A percentile compares a stretch with the other conserved stretches of the same genome.
These are phyloP conservation scores for Fomitopsis pinicola DNA, from an alignment of 1,284 basidiomycete species.

Conservation along the genomic window DNA sequence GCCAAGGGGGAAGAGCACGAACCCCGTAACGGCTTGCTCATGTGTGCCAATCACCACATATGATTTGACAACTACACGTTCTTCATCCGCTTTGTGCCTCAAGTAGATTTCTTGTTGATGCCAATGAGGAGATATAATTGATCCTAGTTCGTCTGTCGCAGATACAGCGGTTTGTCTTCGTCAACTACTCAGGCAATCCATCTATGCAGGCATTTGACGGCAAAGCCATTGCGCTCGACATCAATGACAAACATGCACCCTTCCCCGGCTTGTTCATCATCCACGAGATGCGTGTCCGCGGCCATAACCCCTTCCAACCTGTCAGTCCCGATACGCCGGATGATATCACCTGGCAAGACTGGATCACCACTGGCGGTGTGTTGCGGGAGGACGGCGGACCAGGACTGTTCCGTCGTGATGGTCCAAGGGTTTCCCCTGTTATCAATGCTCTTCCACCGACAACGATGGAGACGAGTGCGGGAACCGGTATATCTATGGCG, in stretches of 20 bases:
- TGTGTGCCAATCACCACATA: too few species aligned
- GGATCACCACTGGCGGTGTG: not conserved
- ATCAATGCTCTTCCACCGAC: not conserved
- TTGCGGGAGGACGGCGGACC: not conserved
- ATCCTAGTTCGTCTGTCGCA: too few species aligned
- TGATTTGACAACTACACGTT: too few species aligned
- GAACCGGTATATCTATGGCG: not conserved
- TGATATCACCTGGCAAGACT: not conserved
- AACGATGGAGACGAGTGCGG: not conserved
- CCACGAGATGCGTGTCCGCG: constrained; percentile 28
- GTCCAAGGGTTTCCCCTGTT: not conserved
- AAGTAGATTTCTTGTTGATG: too few species aligned
- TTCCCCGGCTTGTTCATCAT: constrained; percentile 27
- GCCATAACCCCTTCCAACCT: constrained; percentile 20
- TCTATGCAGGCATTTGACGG: too few species aligned
- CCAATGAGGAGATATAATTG: too few species aligned
- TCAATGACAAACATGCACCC: constrained; percentile 18
- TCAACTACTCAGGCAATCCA: too few species aligned
- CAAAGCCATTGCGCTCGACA: constrained; percentile 13
- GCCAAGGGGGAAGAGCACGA: too few species aligned
- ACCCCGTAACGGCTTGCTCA: too few species aligned
- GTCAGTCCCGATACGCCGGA: not conserved
- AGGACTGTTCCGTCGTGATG: not conserved
- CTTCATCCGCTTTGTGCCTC: too few species aligned
- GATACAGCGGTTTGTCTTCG: too few species aligned